Conservation (phyloP, 2,329 filamentous ascomycete species). For the Epicoccum sorghinum region DNA sequence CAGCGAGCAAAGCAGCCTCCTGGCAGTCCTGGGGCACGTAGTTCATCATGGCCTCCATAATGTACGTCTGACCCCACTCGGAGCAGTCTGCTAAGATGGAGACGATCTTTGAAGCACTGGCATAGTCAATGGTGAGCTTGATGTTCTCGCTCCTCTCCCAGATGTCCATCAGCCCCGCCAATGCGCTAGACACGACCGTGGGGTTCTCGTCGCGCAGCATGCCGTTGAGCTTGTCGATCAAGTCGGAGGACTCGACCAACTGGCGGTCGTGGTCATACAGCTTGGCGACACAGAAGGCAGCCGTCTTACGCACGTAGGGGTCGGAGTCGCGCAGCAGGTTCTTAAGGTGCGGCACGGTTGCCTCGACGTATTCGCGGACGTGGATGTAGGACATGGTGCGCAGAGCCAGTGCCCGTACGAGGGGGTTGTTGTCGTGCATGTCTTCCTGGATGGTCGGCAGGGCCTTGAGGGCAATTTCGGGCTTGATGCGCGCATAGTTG, state of each 20-base stretch:
- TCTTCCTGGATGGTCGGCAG: conserved; percentile 89
- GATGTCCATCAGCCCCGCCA: conserved; percentile 93
- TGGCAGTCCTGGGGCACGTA: conserved; percentile 91
- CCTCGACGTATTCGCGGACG: conserved; percentile 92
- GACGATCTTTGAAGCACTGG: conserved; percentile 96
- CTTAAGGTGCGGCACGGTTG: conserved; percentile 84
- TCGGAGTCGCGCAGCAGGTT: conserved; percentile 82
- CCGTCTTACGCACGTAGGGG: conserved; percentile 96
- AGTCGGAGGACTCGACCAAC: conserved; percentile 86
- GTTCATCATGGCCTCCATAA: conserved; percentile 95
- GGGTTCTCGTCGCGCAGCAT: conserved; percentile 96
- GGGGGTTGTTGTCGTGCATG: conserved; percentile 89
- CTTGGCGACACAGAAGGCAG: conserved; percentile 94
- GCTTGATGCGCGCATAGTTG: conserved; percentile 94
- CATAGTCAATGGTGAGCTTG: conserved; percentile 96
- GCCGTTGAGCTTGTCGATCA: conserved; percentile 88
- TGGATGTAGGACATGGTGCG: conserved; percentile 98
- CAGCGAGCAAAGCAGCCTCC: conserved; percentile 87
- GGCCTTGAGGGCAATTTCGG: conserved; percentile 91
- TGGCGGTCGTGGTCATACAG: conserved; percentile 94
- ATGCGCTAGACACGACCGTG: conserved; percentile 91
- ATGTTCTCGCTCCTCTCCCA: conserved; percentile 98
- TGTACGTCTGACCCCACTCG: conserved; percentile 99
- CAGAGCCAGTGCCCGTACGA: conserved; percentile 88
- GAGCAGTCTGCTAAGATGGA: conserved; percentile 96